These are phyloP conservation scores for Teratosphaeria gauchensis DNA, from an alignment of 2,329 filamentous ascomycete species.

Conservation along the genomic window DNA sequence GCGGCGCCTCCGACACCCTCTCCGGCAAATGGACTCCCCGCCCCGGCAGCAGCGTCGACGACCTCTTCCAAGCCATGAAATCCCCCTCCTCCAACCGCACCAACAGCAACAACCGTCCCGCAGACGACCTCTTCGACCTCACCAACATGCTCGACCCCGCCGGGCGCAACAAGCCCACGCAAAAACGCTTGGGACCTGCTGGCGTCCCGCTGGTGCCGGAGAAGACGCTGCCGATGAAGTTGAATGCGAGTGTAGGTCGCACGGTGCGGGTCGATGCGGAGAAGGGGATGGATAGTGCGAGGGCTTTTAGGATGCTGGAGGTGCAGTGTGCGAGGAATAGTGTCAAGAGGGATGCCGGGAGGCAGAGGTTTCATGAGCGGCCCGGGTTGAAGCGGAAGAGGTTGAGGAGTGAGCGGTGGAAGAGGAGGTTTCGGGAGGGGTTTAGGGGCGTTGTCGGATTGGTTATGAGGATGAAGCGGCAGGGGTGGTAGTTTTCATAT, in stretches of 20 bases:
- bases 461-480: constrained; percentile 60
- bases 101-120: neutral
- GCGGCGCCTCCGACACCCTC: neutral
- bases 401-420: constrained; percentile 59
- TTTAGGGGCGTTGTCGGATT: constrained; percentile 56
- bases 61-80: constrained; percentile 3
- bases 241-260: constrained; percentile 33
- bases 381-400: constrained; percentile 70
- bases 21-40: neutral
- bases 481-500: constrained; percentile 57
- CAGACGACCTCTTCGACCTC: constrained; percentile 2
- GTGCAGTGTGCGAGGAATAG: constrained; percentile 44
- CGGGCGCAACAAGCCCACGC: neutral
- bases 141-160: constrained; percentile 9
- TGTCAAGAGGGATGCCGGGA: constrained; percentile 45
- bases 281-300: constrained; percentile 36
- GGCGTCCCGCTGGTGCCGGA: constrained; percentile 1
- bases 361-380: constrained; percentile 65
- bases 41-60: constrained; percentile 7
- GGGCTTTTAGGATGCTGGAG: constrained; percentile 38
- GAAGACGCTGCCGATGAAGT: constrained; percentile 16
- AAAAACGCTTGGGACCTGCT: neutral
- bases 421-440: constrained; percentile 55
- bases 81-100: neutral
- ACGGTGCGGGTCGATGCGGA: constrained; percentile 27